Percentiles rank a stretch among this genome's conserved stretches.
Evolutionary conservation across 306 rosid genomes (phyloP).

Genomic region (Fagus sylvatica): DNA sequence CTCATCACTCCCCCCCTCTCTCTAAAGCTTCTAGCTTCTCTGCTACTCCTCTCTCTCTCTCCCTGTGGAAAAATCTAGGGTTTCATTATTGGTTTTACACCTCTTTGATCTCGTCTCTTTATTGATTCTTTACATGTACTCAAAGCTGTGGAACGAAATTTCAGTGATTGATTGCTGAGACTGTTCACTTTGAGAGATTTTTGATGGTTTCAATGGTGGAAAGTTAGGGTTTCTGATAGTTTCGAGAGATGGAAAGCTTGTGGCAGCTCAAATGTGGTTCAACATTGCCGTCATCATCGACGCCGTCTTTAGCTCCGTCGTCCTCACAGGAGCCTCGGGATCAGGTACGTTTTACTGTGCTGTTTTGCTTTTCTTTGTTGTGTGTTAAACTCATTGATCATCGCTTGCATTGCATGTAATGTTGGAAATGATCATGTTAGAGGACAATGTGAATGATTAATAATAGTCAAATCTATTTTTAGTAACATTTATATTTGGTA

Average conservation of each 20-base stretch:
- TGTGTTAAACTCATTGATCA: not conserved
- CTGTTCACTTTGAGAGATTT: not conserved
- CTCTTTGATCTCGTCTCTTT: not conserved
- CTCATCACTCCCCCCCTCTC: not conserved
- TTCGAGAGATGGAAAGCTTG: conserved; percentile 31
- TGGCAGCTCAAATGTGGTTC: conserved; percentile 36
- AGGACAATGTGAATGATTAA: not conserved
- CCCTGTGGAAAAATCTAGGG: conserved; percentile 2
- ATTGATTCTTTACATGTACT: not conserved
- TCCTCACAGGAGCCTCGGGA: conserved; percentile 40
- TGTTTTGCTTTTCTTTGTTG: not conserved
- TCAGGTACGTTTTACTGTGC: conserved; percentile 23
- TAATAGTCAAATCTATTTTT: not conserved
- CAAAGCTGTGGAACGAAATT: not conserved
- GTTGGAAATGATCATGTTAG: not conserved
- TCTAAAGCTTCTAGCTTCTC: not conserved
- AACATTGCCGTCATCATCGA: conserved; percentile 25
- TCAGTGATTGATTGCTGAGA: conserved; percentile 8
- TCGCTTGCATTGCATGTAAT: not conserved
- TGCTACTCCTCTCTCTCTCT: not conserved
- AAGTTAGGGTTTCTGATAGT: conserved; percentile 28
- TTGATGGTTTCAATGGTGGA: conserved; percentile 19
- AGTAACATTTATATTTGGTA: not conserved
- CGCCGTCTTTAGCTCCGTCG: conserved; percentile 30
- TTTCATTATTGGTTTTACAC: not conserved